These are phyloP conservation scores for Helicocarpus griseus DNA, from an alignment of 2,329 filamentous ascomycete genomes.

Conservation along the genomic window DNA sequence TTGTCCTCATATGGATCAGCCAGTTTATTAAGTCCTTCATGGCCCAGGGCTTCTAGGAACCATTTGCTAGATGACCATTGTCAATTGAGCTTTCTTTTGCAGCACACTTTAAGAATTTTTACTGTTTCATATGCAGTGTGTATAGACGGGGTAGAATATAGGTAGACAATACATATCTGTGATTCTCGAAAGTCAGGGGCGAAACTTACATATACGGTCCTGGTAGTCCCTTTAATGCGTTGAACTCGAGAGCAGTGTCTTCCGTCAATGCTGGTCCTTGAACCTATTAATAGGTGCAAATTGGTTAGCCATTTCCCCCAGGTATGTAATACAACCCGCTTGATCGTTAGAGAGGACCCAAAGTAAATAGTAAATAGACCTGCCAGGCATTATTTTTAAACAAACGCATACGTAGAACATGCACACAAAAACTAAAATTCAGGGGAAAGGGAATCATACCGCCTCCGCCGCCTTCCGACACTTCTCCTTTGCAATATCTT, in stretches of 20 bases:
- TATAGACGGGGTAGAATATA: neutral
- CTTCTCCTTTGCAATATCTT: slow-evolving; percentile 86
- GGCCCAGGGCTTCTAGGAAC: slow-evolving; percentile 78
- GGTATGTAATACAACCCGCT: too few species aligned
- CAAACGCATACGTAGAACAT: too few species aligned
- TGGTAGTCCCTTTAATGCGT: slow-evolving; percentile 79
- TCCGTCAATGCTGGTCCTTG: slow-evolving; percentile 86
- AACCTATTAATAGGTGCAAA: slow-evolving; percentile 42
- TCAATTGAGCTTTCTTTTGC: slow-evolving; percentile 1
- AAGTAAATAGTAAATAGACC: too few species aligned
- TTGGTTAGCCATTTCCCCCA: too few species aligned
- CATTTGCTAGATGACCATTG: slow-evolving; percentile 59
- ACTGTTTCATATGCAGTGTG: slow-evolving; percentile 1
- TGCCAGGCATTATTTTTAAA: too few species aligned
- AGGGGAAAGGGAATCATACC: slow-evolving; percentile 43
- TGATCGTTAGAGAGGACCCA: too few species aligned
- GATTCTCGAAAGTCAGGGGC: neutral
- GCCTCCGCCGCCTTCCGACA: slow-evolving; percentile 68
- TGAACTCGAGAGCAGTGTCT: slow-evolving; percentile 90
- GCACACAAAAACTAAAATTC: neutral
- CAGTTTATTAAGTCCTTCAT: slow-evolving; percentile 78
- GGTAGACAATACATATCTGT: neutral
- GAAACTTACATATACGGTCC: slow-evolving; percentile 81
- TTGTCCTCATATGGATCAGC: slow-evolving; percentile 85
- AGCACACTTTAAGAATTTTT: neutral